Conservation (phyloP, 306 rosid species). For the Pyrus pyrifolia region DNA sequence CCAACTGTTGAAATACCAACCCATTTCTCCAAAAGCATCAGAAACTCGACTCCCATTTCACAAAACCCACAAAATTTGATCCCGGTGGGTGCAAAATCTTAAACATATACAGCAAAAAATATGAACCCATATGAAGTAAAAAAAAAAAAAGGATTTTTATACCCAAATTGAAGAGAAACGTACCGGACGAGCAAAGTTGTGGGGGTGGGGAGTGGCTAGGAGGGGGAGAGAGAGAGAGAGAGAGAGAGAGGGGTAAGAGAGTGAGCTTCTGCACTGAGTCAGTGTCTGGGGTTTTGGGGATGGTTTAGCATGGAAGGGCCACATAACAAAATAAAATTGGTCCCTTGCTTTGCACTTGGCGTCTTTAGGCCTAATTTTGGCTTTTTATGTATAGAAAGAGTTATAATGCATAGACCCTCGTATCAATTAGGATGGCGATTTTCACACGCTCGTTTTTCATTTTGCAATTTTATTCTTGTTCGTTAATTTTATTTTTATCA, state of each 20-base stretch:
- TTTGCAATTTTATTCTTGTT: too few relatives aligned
- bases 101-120: neutral
- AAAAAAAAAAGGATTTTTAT: neutral
- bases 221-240: neutral
- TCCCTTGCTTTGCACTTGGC: neutral
- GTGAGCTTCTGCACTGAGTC: neutral
- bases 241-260: too few relatives aligned
- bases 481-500: too few relatives aligned
- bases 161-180: constrained; percentile 5
- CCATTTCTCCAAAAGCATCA: constrained; percentile 1
- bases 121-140: neutral
- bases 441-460: too few relatives aligned
- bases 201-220: neutral
- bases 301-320: neutral
- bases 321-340: neutral
- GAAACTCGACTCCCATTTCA: constrained; percentile 13
- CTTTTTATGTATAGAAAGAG: neutral
- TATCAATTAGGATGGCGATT: neutral
- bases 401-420: too few relatives aligned
- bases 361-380: neutral
- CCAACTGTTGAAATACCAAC: constrained; percentile 18
- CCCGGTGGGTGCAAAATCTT: neutral
- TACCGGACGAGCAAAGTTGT: constrained; percentile 7
- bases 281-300: neutral
- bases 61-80: neutral